Evolutionary conservation across 345 rosid species (phyloP), one percentile per base, ranked within the genome.

Genomic region (Syzygium grande): DNA sequence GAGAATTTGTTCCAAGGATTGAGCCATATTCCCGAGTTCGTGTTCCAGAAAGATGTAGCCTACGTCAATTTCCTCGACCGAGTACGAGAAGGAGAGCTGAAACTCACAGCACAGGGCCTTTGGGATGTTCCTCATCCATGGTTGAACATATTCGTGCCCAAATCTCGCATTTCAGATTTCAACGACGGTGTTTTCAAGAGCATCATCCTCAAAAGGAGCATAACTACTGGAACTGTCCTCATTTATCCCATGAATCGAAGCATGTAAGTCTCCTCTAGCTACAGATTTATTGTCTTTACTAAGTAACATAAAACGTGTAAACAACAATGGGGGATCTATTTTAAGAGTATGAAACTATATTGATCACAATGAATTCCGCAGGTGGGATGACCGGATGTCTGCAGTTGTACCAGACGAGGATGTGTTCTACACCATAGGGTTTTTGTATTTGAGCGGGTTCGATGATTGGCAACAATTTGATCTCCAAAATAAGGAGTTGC

Each of bases 51-150:
- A 85, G 94, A 92, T 58, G 89, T 89, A 30, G 59, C 90, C 19
- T 89, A 56, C 56, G 87, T 89, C 38, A 95, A 95, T 8, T 97
- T 95, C 89, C 92, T 98, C 89, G 89, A 96, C 89, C 93, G 99
- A 90, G 99, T 96, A 25, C 93, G 95, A 87, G 89, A 89, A 52
- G 98, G 92, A 89, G 98, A 98, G 90, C 85, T 89, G n/a, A 89
- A 93, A 51, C 98, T 97, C 52, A 91, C 90, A 53, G 87, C 94
- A 19, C 91, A 92, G 89, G 97, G 98, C 77, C 85, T 95, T 14
- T 97, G 99, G 99, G 96, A 97, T 51, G 98, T 98, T 91, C 98
- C 99, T 61, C 99, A 98, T 91, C 99, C 99, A 51, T 98, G 99
- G 99, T 89, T 96, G 54, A 98, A 96, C 84, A 91, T 98, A 4